Evolutionary conservation across 202 grass and related monocot species (phyloP), one percentile per base, ranked within the genome.

Genomic region (Musa balbisiana): DNA sequence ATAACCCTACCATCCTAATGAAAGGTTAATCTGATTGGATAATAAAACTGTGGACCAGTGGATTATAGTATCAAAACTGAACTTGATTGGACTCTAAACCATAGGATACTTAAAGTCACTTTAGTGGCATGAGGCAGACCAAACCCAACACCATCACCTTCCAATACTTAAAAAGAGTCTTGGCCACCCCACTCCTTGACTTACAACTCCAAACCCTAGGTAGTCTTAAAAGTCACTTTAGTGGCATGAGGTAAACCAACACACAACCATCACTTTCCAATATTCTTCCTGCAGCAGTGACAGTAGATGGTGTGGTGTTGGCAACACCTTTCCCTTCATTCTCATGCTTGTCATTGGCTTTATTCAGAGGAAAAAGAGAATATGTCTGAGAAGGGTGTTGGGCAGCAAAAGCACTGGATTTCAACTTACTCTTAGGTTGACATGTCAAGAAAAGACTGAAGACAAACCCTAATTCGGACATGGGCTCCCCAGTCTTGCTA

Each of bases 311-410:
- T n/a, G 20, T n/a, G 20, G 80, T 96, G 92, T 74, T 87, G 89
- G 75, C 92, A 82, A 87, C 77, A 82, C 86, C 84, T 82, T 82
- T 96, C 85, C 89, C 87, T 92, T 90, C 92, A 85, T 77, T 88
- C 79, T 87, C 87, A 90, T 92, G 83, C 84, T 87, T 92, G 87
- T 87, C 89, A 87, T 78, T 90, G 73, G 75, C 89, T 87, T 92
- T 88, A 76, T 88, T 76, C 84, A 79, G 82, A 64, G 58, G 4
- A 79, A 79, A 85, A 22, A 49, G 19, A 33, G 74, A 59, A 24
- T 29, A 67, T 79, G 82, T 73, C 54, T 75, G 52, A 75, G 55
- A 79, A 72, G 67, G 58, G 10, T 16, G 16, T 75, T 62, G 79
- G n/a, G 65, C 49, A 80, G 24, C 62, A 86, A 86, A 86, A 76